Conservation (phyloP, 108 stramenopile genomes). For the Fragilariopsis cylindrus region DNA sequence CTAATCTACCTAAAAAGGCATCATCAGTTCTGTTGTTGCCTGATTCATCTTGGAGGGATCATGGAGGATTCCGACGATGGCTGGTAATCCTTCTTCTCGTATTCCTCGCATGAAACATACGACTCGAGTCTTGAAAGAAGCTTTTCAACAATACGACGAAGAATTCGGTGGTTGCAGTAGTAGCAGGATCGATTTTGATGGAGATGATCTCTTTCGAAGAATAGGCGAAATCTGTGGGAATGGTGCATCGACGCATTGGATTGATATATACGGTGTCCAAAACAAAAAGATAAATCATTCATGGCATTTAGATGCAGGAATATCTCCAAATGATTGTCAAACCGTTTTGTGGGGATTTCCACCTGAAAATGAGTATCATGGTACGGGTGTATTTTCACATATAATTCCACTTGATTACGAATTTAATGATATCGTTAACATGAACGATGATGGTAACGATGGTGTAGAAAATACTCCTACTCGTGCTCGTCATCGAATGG, state of each 20-base stretch:
- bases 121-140: slow-evolving; percentile 41
- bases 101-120: slow-evolving; percentile 45
- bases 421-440: slow-evolving; percentile 2
- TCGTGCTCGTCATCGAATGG: slow-evolving; percentile 45
- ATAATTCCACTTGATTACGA: slow-evolving; percentile 49
- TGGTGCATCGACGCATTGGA: slow-evolving; percentile 68
- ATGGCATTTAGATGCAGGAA: slow-evolving; percentile 75
- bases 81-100: background rate
- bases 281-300: slow-evolving; percentile 62
- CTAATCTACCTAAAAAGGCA: slow-evolving; percentile 66
- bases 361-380: slow-evolving; percentile 57
- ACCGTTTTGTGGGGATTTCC: slow-evolving; percentile 83
- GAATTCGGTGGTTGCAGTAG: background rate
- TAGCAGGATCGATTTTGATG: slow-evolving; percentile 37
- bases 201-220: slow-evolving; percentile 65
- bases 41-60: slow-evolving; percentile 80
- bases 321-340: slow-evolving; percentile 33
- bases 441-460: too few species aligned
- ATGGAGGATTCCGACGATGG: slow-evolving; percentile 50
- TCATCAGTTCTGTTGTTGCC: slow-evolving; percentile 54
- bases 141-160: slow-evolving; percentile 38
- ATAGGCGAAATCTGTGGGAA: slow-evolving; percentile 66
- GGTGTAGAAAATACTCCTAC: background rate
- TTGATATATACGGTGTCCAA: slow-evolving; percentile 75
- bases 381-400: slow-evolving; percentile 76